Base-by-base conservation (phyloP, 2,329 filamentous ascomycete genomes). In the Hirsutella minnesotensis region DNA sequence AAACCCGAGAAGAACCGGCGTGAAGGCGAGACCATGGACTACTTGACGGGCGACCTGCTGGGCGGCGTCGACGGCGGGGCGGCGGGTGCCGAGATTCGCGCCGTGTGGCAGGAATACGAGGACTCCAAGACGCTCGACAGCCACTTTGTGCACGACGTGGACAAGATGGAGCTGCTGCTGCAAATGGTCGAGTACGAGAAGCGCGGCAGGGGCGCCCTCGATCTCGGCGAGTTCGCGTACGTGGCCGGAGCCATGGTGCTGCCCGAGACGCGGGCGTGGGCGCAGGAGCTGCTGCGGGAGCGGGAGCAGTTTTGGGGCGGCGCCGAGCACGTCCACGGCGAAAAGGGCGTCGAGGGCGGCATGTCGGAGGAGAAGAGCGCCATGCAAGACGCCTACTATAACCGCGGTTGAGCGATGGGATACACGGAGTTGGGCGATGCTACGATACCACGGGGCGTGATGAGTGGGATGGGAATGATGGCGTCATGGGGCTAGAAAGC, bases 121-220 rank as follows among this genome's bases (percentile, higher is more conserved):
- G 86, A 92, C 53, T 81, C 79, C 16, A 56, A 81, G 65, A 96
- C 92, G 9, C 66, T 81, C 13, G 90, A 98, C 59, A 86, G 83
- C 52, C 72, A 81, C 47, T 96, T 90, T 49, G 92, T 98, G 36
- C 92, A 98, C 61, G 92, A 98, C 60, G 78, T 98, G 46, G 92
- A 98, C 66, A 96, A 96, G 79, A 80, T 98, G 62, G 92, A 98
- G 67, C 69, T 98, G 50, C 66, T 98, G 47, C 67, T 94, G 56
- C 92, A 98, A 68, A 95, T 95, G 85, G 69, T 94, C 24, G 92
- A 98, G 63, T 98, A 98, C 57, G 92, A 98, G 74, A 81, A 83
- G 54, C 66, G 72, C 12, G 70, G 77, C 40, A 65, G 79, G 43
- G 77, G 77, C 22, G 64, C 67, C 49, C 61, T 87, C 33, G 87